These are phyloP conservation scores for Citrullus amarus DNA, from an alignment of 306 rosid species.

Conservation along the genomic window DNA sequence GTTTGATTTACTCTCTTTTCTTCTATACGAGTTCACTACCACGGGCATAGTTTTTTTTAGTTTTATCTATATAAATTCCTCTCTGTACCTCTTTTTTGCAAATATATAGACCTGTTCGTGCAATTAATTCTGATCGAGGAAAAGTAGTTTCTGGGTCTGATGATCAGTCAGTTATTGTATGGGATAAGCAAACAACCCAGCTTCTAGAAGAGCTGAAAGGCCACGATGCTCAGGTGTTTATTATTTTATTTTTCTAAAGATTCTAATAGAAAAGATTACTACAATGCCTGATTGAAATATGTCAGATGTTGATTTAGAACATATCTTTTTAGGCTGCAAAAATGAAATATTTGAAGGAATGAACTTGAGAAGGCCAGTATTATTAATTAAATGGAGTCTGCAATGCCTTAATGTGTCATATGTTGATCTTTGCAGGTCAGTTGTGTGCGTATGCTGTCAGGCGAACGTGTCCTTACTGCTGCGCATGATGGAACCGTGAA, in stretches of 20 bases:
- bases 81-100: not conserved
- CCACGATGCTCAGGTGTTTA: conserved; percentile 77
- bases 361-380: not conserved
- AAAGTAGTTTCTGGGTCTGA: conserved; percentile 96
- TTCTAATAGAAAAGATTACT: not conserved
- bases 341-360: not conserved
- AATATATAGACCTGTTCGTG: conserved; percentile 66
- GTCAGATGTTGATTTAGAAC: no score
- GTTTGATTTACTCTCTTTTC: conserved; percentile 1
- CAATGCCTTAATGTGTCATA: conserved; percentile 20
- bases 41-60: not conserved
- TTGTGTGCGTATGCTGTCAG: conserved; percentile 90
- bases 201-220: conserved; percentile 98
- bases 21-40: not conserved
- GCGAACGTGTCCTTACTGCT: conserved; percentile 93
- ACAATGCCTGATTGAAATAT: not conserved
- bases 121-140: conserved; percentile 88
- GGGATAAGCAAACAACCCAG: conserved; percentile 97
- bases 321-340: no score
- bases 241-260: no score
- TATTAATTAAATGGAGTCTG: not conserved
- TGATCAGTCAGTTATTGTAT: conserved; percentile 79
- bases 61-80: not conserved
- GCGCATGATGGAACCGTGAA: conserved; percentile 96
- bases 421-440: conserved; percentile 53